These are phyloP conservation scores for Xerocomus spinulosus DNA, from an alignment of 768 basidiomycete genomes.

Conservation along the genomic window DNA sequence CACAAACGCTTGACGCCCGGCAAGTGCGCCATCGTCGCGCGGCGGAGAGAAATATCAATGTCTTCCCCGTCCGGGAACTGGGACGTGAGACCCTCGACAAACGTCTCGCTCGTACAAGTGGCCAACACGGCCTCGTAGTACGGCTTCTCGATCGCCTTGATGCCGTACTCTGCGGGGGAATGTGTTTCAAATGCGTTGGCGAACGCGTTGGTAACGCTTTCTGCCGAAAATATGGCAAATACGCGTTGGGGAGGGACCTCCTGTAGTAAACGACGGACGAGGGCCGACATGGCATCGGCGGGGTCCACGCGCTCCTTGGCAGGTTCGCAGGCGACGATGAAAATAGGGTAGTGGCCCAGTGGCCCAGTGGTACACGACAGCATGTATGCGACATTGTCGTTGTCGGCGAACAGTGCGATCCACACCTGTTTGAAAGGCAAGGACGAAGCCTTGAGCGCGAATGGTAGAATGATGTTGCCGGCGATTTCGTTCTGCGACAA, in stretches of 20 bases:
- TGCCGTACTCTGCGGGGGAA: background rate
- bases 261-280: constrained; percentile 9
- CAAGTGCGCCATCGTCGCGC: constrained; percentile 31
- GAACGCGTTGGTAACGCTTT: constrained; percentile 43
- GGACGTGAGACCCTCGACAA: constrained; percentile 14
- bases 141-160: constrained; percentile 32
- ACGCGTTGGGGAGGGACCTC: constrained; percentile 10
- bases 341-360: constrained; percentile 59
- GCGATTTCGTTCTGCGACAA: constrained; percentile 27
- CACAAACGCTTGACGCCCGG: constrained; percentile 43
- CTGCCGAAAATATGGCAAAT: constrained; percentile 64
- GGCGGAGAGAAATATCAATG: constrained; percentile 28
- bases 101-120: constrained; percentile 45
- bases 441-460: constrained; percentile 29
- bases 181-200: constrained; percentile 41
- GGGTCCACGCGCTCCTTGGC: constrained; percentile 6
- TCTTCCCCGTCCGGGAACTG: constrained; percentile 1
- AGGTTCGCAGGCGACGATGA: constrained; percentile 13
- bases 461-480: constrained; percentile 40
- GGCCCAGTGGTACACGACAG: constrained; percentile 53
- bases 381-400: constrained; percentile 34
- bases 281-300: constrained; percentile 3
- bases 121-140: constrained; percentile 64
- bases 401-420: constrained; percentile 27
- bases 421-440: constrained; percentile 24